These are phyloP conservation scores for Cystobasidium tubakii DNA, from an alignment of 768 basidiomycete genomes.

Conservation along the genomic window DNA sequence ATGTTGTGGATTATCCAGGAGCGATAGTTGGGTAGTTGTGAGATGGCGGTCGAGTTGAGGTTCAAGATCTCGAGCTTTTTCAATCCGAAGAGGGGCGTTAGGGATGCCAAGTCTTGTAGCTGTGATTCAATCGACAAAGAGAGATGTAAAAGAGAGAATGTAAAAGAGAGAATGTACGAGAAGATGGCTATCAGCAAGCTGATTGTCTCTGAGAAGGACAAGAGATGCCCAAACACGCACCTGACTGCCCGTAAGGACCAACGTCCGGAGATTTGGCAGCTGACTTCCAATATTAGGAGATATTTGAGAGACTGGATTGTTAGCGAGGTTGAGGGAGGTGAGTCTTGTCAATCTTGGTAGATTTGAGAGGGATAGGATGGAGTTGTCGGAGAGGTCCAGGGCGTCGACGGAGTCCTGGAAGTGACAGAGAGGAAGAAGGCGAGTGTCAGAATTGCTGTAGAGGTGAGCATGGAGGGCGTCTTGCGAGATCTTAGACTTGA, in stretches of 20 bases:
- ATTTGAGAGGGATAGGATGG: conserved; percentile 72
- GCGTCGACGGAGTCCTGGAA: conserved; percentile 77
- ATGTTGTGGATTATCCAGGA: conserved; percentile 89
- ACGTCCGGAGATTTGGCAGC: conserved; percentile 72
- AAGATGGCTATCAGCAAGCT: too few species aligned
- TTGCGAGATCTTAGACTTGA: too few species aligned
- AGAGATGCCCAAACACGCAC: not conserved
- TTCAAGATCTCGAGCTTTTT: conserved; percentile 64
- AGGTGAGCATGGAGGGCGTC: conserved; percentile 37
- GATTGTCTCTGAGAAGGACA: too few species aligned
- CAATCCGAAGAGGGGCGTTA: conserved; percentile 51
- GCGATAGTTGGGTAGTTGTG: conserved; percentile 90
- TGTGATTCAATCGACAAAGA: not conserved
- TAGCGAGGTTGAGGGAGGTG: conserved; percentile 74
- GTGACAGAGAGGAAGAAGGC: conserved; percentile 46
- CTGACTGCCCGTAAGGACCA: conserved; percentile 72
- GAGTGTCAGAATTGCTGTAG: too few species aligned
- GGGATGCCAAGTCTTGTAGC: conserved; percentile 50
- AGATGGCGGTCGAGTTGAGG: conserved; percentile 73
- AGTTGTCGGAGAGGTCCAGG: conserved; percentile 89
- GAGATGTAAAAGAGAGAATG: not conserved
- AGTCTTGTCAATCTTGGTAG: conserved; percentile 79
- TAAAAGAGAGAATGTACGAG: not conserved
- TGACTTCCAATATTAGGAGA: conserved; percentile 76
- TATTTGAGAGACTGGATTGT: conserved; percentile 79